Conservation (phyloP, 805 yeast genomes). For the Nakazawaea populi region DNA sequence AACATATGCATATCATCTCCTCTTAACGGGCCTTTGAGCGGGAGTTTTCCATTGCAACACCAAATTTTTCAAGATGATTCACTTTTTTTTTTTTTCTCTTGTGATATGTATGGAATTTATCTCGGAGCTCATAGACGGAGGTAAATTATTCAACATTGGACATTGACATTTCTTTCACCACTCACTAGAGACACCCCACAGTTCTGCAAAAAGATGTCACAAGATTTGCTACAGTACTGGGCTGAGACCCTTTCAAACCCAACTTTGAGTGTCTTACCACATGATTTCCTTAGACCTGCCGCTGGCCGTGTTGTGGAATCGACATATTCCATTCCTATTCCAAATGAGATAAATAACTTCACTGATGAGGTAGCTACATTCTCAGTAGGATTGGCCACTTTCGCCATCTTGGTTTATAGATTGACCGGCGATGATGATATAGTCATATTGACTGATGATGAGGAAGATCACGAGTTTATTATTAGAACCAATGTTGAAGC, state of each 20-base stretch:
- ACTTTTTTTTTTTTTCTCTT: not conserved
- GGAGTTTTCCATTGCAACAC: not conserved
- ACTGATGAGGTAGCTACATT: conserved; percentile 28
- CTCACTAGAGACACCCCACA: too few relatives aligned
- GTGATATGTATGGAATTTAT: not conserved
- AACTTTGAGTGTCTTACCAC: conserved; percentile 82
- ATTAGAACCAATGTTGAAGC: conserved; percentile 59
- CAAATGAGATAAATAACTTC: conserved; percentile 12
- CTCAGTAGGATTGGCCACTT: conserved; percentile 54
- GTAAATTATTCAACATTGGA: too few relatives aligned
- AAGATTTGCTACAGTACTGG: conserved; percentile 45
- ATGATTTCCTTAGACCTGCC: conserved; percentile 77
- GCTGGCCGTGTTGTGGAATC: conserved; percentile 66
- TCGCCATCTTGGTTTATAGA: conserved; percentile 67
- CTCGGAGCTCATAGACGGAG: not conserved
- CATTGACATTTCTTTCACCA: too few relatives aligned
- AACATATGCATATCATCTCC: not conserved
- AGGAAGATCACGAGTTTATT: conserved; percentile 44
- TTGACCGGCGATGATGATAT: conserved; percentile 94
- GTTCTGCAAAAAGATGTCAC: not conserved
- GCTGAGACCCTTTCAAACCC: conserved; percentile 62
- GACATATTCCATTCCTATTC: conserved; percentile 29
- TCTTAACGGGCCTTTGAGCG: not conserved
- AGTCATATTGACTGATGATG: conserved; percentile 66
- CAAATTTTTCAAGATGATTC: conserved; percentile 4